phyloP scores from a whole-genome alignment of 2,329 filamentous ascomycete species.

The Phyllachora maydis region DNA sequence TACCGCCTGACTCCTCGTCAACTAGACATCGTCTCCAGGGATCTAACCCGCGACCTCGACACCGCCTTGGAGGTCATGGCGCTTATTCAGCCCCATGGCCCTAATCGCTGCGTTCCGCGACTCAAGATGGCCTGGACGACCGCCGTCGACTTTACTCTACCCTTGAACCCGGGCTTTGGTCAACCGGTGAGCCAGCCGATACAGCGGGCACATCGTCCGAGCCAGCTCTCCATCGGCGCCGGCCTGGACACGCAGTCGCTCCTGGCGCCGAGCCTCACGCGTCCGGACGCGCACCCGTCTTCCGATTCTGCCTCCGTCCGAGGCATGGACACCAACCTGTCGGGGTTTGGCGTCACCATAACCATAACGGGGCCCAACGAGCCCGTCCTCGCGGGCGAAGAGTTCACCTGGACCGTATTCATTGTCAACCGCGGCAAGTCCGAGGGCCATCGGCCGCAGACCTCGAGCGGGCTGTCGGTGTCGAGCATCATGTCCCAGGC shows the following conservation, averaged over 20 bases:
- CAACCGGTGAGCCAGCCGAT: conserved; percentile 29
- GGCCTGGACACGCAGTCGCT: conserved; percentile 30
- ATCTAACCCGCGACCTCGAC: conserved; percentile 27
- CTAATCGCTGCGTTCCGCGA: conserved; percentile 34
- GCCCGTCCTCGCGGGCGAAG: conserved; percentile 38
- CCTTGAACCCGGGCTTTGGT: conserved; percentile 42
- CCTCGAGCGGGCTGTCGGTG: neutral
- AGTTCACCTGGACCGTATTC: conserved; percentile 54
- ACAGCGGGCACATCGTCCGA: conserved; percentile 38
- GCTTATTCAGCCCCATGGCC: conserved; percentile 19
- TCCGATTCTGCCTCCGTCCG: conserved; percentile 30
- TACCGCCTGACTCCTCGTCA: conserved; percentile 41
- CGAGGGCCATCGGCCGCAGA: conserved; percentile 7
- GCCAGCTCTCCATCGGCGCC: conserved; percentile 40
- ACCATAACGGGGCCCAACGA: conserved; percentile 43
- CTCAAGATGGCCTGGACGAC: conserved; percentile 50
- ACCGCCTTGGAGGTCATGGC: conserved; percentile 41
- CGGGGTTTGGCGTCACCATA: conserved; percentile 52
- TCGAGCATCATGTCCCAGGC: neutral
- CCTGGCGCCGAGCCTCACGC: conserved; percentile 31
- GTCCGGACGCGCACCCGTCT: conserved; percentile 37
- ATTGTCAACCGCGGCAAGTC: conserved; percentile 49
- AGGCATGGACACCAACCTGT: conserved; percentile 21
- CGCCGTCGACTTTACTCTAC: conserved; percentile 45
- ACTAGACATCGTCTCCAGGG: conserved; percentile 21